phyloP scores from a whole-genome alignment of 2,329 filamentous ascomycete species.

The Trichoderma sp. region DNA sequence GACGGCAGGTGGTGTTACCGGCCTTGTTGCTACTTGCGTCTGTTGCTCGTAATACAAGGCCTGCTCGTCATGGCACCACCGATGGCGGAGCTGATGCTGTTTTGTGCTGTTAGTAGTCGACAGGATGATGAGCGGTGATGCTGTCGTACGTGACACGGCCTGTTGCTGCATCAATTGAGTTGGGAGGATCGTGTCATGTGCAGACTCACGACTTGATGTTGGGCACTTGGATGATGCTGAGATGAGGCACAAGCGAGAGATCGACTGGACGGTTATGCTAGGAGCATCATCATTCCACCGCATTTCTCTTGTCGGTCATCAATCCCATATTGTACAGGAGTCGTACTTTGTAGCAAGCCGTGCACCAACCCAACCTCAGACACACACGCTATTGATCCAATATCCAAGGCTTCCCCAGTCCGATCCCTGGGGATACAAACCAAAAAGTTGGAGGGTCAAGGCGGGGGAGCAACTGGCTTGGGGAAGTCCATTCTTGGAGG shows the following conservation, averaged over 20 bases:
- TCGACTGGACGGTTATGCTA: no score
- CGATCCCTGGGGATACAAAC: not conserved
- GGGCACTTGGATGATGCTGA: no score
- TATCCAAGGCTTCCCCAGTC: not conserved
- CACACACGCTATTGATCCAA: not conserved
- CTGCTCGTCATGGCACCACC: not conserved
- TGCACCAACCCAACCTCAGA: not conserved
- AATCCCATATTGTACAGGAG: no score
- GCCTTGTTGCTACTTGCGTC: not conserved
- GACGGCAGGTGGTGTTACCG: constrained; percentile 23
- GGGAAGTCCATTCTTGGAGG: constrained; percentile 5
- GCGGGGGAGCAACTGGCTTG: not conserved
- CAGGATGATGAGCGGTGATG: not conserved
- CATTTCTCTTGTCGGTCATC: not conserved
- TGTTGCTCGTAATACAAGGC: not conserved
- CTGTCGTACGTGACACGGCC: constrained; percentile 15
- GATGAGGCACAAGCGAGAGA: not conserved
- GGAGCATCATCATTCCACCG: not conserved
- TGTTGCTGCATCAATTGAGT: constrained; percentile 1
- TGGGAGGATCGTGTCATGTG: not conserved
- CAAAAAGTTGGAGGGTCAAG: not conserved
- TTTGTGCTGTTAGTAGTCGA: not conserved
- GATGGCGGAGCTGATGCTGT: not conserved
- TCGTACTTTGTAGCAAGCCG: no score
- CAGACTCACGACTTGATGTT: no score